Percentiles rank a stretch among this genome's conserved stretches.
phyloP scores from a whole-genome alignment of 2,329 filamentous ascomycete species.

The Diaporthe vaccinii region DNA sequence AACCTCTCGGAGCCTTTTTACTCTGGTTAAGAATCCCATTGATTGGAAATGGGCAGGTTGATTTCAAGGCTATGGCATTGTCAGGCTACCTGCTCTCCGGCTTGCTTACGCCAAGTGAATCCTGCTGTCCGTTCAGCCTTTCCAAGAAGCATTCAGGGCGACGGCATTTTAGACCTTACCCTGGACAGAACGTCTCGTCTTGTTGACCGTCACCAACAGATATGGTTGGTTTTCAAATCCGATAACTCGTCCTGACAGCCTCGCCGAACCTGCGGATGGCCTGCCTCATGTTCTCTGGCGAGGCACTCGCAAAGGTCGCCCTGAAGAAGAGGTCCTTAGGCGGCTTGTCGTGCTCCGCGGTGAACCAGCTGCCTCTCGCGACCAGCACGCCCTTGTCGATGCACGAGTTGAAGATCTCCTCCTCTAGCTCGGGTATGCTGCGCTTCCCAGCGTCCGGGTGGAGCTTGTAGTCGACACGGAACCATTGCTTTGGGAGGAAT shows the following conservation, averaged over 20 bases:
- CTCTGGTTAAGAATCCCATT: not conserved
- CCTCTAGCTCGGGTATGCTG: conserved; percentile 78
- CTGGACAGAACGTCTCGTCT: not conserved
- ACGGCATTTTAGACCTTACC: not conserved
- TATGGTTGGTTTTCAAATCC: conserved; percentile 41
- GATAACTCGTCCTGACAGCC: conserved; percentile 74
- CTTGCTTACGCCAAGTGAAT: conserved; percentile 1
- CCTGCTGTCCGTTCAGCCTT: not conserved
- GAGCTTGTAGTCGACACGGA: conserved; percentile 74
- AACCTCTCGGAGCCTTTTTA: too few relatives aligned
- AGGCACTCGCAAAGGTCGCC: conserved; percentile 88
- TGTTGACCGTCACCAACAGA: not conserved
- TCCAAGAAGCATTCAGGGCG: not conserved
- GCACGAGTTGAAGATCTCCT: conserved; percentile 84
- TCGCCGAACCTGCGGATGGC: conserved; percentile 82
- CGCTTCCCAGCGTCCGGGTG: conserved; percentile 72
- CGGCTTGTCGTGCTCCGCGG: conserved; percentile 75
- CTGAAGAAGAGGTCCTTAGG: conserved; percentile 84
- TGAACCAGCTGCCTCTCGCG: conserved; percentile 92
- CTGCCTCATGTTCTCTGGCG: conserved; percentile 76
- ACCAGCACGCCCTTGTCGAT: conserved; percentile 84
- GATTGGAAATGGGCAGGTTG: not conserved
- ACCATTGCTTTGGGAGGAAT: conserved; percentile 72
- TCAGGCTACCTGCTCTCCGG: not conserved
- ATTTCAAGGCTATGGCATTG: not conserved